Evolutionary conservation across 345 rosid genomes (phyloP), one percentile per base, ranked within the genome.

Genomic region (Hypericum perforatum): DNA sequence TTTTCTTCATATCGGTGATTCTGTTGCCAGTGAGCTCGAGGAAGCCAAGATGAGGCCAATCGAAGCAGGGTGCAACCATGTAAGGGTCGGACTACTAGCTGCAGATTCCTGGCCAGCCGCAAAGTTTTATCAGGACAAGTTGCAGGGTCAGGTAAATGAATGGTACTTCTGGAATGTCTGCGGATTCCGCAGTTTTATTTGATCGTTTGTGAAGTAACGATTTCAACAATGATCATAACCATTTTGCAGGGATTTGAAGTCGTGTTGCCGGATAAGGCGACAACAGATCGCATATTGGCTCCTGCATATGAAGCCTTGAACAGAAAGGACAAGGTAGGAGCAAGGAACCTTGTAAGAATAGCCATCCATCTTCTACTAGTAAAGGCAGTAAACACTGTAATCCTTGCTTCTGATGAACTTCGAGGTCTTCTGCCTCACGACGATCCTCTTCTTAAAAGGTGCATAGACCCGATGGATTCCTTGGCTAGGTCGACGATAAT

Each of bases 401-500:
- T 80, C 50, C 77, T 83, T 36, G 86, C 82, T 43, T 74, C 86
- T 38, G 84, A 80, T 64, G 84, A 78, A 41, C 41, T 83, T 74
- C 60, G 62, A 9, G 74, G 65, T 37, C 66, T 80, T 16, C 54
- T 83, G 54, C 91, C 86, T 2, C 49, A 41, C 5, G 63, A 72
- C n/a, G 91, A 83, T 66, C 86, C 84, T 66, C 76, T 78, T 55
- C 65, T 76, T 7, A 76, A 70, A 60, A 83, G 78, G 65, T 80
- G 82, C 2, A 66, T 70, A 8, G 76, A 80, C 48, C 91, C 91
- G 41, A 74, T 78, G 80, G 84, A 83, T 63, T 76, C 86, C 41
- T 68, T 83, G 37, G 86, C 76, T 47, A 80, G 78, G 37, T 66
- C 78, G 54, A 70, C 82, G 14, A 56, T 78, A 60, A 74, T 58